Evolutionary conservation across 106 monocot genomes (phyloP).

Genomic region (Amphibolis antarctica): DNA sequence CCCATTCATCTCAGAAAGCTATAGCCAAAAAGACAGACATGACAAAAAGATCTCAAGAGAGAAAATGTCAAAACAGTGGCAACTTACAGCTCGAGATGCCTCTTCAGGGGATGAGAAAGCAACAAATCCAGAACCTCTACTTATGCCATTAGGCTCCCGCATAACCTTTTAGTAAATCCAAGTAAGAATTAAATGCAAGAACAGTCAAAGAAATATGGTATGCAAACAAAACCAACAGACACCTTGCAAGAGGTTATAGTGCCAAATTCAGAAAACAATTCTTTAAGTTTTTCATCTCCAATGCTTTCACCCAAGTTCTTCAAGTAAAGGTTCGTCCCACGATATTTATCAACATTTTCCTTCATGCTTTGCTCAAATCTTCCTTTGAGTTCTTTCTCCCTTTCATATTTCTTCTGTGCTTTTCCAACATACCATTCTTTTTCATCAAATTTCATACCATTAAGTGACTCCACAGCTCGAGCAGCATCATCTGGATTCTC

Average conservation of each 20-base stretch:
- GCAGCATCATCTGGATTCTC: conserved; percentile 78
- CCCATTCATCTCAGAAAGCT: conserved; percentile 82
- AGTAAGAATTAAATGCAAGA: background rate
- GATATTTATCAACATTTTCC: conserved; percentile 47
- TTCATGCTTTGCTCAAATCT: conserved; percentile 54
- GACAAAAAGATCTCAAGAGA: background rate
- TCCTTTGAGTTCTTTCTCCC: conserved; percentile 65
- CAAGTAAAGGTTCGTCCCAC: conserved; percentile 65
- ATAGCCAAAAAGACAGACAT: background rate
- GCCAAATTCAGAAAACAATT: conserved; percentile 60
- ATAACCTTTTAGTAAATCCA: conserved; percentile 37
- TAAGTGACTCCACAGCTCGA: conserved; percentile 56
- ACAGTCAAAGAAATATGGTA: background rate
- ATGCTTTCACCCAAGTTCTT: conserved; percentile 79
- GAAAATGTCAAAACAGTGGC: background rate
- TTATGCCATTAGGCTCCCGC: conserved; percentile 76
- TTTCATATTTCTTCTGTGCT: conserved; percentile 86
- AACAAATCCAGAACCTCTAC: conserved; percentile 95
- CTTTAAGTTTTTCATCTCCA: conserved; percentile 63
- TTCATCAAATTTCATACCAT: conserved; percentile 76
- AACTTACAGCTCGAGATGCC: conserved; percentile 62
- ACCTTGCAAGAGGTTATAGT: conserved; percentile 90
- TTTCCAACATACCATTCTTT: conserved; percentile 95
- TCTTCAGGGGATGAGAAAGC: conserved; percentile 78
- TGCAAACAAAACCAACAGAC: background rate